Base-by-base conservation (phyloP, 805 yeast genomes). In the Saturnispora gosingensis region DNA sequence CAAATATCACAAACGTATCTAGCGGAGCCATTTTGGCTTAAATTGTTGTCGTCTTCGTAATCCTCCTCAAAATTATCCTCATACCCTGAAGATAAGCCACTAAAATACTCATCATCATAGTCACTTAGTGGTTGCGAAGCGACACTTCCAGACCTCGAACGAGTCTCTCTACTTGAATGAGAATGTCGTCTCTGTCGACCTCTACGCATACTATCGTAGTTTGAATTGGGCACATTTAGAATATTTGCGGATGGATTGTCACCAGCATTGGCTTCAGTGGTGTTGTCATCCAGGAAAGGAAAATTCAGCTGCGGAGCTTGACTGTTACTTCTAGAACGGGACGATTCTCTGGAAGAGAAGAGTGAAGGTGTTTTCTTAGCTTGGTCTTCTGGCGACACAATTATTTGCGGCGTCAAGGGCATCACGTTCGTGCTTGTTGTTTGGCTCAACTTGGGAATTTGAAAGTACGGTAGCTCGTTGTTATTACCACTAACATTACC, bases 1-100 rank as follows among this genome's bases (percentile, higher is more conserved):
- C 72, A 80, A 28, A 70, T 63, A 42, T 70, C 69, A 43, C 70
- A 72, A 24, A 71, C 76, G 39, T 66, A 69, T 35, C 69, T 68
- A 9, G 35, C 28, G 10, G 22, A 15, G 22, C 15, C 34, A 9
- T 5, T 44, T 45, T 46, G 39, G 22, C 71, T 74, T 11, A 72
- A 69, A 53, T 69, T 76, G 38, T 68, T 71, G 38, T 71, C 76
- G 28, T 66, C 68, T 58, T 72, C 75, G 47, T 72, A 70, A 35
- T 72, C 68, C 46, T 52, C 58, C n/a, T 51, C 55, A 16, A 52
- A 51, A n/a, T 46, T 49, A 27, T 50, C 49, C 20, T 50, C 49
- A 25, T 44, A 22, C 22, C 42, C 42, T 3, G 42, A 42, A 5
- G 45, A 45, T n/a, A 38, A 49, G n/a, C 45, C 50, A 28, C 43